phyloP scores from a whole-genome alignment of 495 filamentous ascomycete species.

The Penicillium parvum region DNA sequence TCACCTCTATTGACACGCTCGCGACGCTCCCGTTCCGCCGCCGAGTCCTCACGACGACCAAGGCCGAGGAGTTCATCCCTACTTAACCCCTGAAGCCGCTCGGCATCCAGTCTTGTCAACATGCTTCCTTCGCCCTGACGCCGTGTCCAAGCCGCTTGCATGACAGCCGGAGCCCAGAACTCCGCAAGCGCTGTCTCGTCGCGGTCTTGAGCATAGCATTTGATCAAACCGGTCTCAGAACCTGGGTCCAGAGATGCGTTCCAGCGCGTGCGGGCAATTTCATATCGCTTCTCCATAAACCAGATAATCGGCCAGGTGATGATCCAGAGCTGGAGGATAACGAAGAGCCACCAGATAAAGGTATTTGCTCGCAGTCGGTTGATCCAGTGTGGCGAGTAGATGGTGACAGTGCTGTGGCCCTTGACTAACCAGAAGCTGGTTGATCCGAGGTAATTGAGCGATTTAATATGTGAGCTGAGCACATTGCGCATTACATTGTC shows the following conservation, averaged over 20 bases:
- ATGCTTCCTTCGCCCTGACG: conserved; percentile 11
- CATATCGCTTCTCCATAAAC: conserved; percentile 38
- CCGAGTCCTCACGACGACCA: conserved; percentile 9
- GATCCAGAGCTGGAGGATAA: conserved; percentile 45
- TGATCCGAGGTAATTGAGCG: conserved; percentile 39
- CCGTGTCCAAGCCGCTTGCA: conserved; percentile 30
- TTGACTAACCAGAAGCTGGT: conserved; percentile 20
- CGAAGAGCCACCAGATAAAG: conserved; percentile 33
- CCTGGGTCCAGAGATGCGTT: conserved; percentile 21
- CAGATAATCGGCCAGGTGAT: conserved; percentile 42
- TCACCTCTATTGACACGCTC: conserved; percentile 23
- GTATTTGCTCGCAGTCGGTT: conserved; percentile 36
- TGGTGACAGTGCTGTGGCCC: conserved; percentile 27
- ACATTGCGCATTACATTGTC: conserved; percentile 22
- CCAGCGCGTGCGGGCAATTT: conserved; percentile 33
- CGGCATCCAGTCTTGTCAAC: conserved; percentile 22
- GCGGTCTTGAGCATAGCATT: conserved; percentile 26
- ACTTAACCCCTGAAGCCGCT: conserved; percentile 20
- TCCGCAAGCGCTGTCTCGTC: conserved; percentile 29
- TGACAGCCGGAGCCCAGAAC: conserved; percentile 37
- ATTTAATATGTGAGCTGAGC: conserved; percentile 37
- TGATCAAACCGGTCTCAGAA: conserved; percentile 4
- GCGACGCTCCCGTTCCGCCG: conserved; percentile 23
- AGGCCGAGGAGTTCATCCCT: conserved; percentile 16
- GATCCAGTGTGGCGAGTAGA: conserved; percentile 48